Evolutionary conservation across 2,329 filamentous ascomycete genomes (phyloP).

Genomic region (Pyrenophora graminea): DNA sequence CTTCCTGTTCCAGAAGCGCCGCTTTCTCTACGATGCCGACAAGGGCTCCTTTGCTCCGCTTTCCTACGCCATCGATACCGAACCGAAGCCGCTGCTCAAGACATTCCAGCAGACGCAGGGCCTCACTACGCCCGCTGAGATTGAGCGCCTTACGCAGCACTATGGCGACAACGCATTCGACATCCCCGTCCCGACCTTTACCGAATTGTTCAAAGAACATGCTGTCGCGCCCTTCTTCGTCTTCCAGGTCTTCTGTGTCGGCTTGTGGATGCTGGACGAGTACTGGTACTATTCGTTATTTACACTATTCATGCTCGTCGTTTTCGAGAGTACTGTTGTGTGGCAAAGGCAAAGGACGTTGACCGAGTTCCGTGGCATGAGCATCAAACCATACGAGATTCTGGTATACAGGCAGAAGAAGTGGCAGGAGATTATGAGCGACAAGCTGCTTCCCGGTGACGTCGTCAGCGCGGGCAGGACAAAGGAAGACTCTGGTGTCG

Average conservation of each 20-base stretch:
- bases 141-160: constrained; percentile 81
- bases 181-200: constrained; percentile 93
- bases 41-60: constrained; percentile 79
- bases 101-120: constrained; percentile 81
- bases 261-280: constrained; percentile 97
- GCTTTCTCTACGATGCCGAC: constrained; percentile 80
- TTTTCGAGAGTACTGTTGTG: constrained; percentile 97
- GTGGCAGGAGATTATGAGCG: constrained; percentile 87
- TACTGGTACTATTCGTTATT: constrained; percentile 99
- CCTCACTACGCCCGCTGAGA: constrained; percentile 72
- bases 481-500: constrained; percentile 95
- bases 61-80: constrained; percentile 78
- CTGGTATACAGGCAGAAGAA: constrained; percentile 86
- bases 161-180: constrained; percentile 97
- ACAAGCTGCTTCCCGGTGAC: constrained; percentile 90
- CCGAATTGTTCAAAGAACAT: constrained; percentile 96
- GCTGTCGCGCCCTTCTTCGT: constrained; percentile 99
- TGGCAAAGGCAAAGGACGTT: constrained; percentile 98
- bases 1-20: constrained; percentile 97
- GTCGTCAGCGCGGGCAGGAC: constrained; percentile 89
- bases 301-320: constrained; percentile 97
- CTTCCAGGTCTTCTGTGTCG: constrained; percentile 98
- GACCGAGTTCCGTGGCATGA: constrained; percentile 97
- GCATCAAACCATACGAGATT: constrained; percentile 96
- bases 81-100: constrained; percentile 78